phyloP scores from a whole-genome alignment of 306 rosid genomes.

The Dalbergia cultrata region DNA sequence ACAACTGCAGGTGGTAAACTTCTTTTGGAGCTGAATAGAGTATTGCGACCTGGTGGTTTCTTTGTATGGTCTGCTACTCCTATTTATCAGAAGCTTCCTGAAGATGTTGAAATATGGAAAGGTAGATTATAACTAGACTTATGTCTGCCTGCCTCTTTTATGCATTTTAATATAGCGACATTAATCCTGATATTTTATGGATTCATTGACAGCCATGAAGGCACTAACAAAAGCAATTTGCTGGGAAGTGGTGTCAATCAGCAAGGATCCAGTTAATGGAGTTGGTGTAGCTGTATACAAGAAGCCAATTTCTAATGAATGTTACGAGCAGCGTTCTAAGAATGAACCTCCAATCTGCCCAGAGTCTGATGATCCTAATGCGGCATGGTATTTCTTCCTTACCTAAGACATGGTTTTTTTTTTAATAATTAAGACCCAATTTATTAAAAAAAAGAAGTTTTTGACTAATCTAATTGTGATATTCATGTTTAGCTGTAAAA shows the following conservation, averaged over 20 bases:
- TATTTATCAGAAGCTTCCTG: slow-evolving; percentile 83
- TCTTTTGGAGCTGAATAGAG: slow-evolving; percentile 93
- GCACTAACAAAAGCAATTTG: slow-evolving; percentile 78
- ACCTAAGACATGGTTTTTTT: background rate
- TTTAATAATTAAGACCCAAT: background rate
- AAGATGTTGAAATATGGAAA: slow-evolving; percentile 90
- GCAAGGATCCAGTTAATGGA: slow-evolving; percentile 80
- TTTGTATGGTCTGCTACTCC: slow-evolving; percentile 99
- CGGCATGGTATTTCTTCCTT: slow-evolving; percentile 78
- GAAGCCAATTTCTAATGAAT: slow-evolving; percentile 87
- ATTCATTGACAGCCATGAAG: slow-evolving; percentile 80
- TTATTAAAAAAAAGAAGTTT: background rate
- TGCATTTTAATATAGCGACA: slow-evolving; percentile 26
- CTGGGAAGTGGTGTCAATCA: slow-evolving; percentile 85
- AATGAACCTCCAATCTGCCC: slow-evolving; percentile 81
- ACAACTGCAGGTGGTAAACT: slow-evolving; percentile 92
- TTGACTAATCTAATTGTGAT: slow-evolving; percentile 32
- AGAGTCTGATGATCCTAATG: slow-evolving; percentile 81
- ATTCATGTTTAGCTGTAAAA: slow-evolving; percentile 2
- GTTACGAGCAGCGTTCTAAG: slow-evolving; percentile 79
- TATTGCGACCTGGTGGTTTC: slow-evolving; percentile 97
- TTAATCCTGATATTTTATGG: slow-evolving; percentile 46
- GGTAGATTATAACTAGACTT: slow-evolving; percentile 58
- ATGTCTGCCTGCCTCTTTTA: slow-evolving; percentile 22
- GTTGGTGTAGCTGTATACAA: slow-evolving; percentile 84